phyloP scores from a whole-genome alignment of 305 asterid species.

The Galium porrigens region DNA sequence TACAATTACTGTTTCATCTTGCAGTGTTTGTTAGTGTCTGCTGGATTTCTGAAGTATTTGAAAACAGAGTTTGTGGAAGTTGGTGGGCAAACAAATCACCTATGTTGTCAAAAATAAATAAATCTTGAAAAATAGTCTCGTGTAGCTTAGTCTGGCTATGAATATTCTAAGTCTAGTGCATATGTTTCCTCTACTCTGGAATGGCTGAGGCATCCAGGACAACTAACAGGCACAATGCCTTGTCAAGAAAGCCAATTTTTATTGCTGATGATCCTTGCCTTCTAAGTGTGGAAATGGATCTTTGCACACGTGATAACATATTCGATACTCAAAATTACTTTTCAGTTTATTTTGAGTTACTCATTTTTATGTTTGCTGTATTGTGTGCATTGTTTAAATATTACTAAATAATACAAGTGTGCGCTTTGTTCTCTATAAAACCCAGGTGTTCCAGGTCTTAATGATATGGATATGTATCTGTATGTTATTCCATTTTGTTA shows the following conservation, averaged over 20 bases:
- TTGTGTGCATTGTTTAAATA: not conserved
- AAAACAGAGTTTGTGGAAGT: not conserved
- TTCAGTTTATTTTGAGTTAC: not conserved
- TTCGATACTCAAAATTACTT: no score
- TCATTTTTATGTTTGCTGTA: not conserved
- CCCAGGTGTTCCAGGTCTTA: not conserved
- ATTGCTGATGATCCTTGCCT: not conserved
- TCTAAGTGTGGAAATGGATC: not conserved
- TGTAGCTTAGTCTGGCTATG: not conserved
- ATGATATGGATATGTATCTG: not conserved
- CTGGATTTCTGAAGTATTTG: not conserved
- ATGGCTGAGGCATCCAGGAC: not conserved
- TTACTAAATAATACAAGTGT: not conserved
- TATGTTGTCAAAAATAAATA: not conserved
- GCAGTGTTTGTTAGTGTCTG: slow-evolving; percentile 14
- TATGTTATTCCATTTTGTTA: not conserved
- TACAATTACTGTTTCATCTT: slow-evolving; percentile 40
- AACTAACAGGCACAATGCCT: not conserved
- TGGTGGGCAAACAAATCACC: slow-evolving; percentile 4
- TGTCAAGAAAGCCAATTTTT: not conserved
- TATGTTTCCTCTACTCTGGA: not conserved
- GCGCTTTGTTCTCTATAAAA: not conserved
- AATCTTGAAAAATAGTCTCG: not conserved
- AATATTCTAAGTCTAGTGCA: not conserved
- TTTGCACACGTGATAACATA: not conserved